These are phyloP conservation scores for Brasilioporus rufonigricans DNA, from an alignment of 768 basidiomycete species.

Conservation along the genomic window DNA sequence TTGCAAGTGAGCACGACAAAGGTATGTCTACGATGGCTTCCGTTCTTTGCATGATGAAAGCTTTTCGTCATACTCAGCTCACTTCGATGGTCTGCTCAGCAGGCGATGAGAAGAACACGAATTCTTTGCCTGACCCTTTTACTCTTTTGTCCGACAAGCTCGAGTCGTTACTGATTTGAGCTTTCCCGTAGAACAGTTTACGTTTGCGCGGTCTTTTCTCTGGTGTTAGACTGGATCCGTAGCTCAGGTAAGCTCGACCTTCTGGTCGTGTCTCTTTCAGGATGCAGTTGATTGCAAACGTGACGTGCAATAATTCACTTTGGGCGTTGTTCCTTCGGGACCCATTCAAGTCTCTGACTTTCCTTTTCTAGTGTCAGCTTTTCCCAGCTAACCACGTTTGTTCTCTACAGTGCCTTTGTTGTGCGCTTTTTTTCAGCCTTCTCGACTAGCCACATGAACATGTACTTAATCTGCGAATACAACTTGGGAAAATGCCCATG, in stretches of 20 bases:
- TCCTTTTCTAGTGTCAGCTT: background rate
- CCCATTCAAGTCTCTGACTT: constrained; percentile 81
- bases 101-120: constrained; percentile 55
- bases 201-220: background rate
- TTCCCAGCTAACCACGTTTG: constrained; percentile 17
- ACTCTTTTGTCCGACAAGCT: background rate
- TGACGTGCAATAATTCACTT: constrained; percentile 55
- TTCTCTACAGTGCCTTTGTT: background rate
- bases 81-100: constrained; percentile 53
- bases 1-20: background rate
- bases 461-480: constrained; percentile 18
- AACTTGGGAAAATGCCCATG: background rate
- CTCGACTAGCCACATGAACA: constrained; percentile 1
- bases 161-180: constrained; percentile 1
- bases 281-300: constrained; percentile 49
- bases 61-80: constrained; percentile 55
- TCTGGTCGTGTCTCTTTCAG: constrained; percentile 18
- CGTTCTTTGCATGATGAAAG: constrained; percentile 27
- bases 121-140: constrained; percentile 36
- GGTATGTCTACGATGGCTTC: constrained; percentile 5
- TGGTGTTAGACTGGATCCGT: background rate
- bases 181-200: background rate
- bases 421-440: background rate
- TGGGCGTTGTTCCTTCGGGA: constrained; percentile 67
- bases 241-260: constrained; percentile 13